phyloP scores from a whole-genome alignment of 2,329 filamentous ascomycete genomes.

The Sporothrix curviconia region DNA sequence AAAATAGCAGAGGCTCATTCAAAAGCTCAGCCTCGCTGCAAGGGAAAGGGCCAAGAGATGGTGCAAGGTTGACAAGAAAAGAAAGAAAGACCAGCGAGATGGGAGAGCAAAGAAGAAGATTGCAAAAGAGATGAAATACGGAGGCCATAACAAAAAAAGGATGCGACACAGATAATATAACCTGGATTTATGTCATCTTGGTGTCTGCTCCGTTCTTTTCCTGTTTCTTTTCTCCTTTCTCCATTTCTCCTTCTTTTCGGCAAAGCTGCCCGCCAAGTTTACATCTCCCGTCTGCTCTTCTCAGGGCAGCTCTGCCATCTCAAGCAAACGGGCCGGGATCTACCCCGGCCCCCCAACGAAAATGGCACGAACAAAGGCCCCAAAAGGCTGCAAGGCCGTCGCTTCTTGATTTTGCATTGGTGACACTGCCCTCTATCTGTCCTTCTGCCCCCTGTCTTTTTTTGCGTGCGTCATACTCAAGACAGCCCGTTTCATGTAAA shows the following conservation, averaged over 20 bases:
- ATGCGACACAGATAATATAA: too few relatives aligned
- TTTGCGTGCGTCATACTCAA: slow-evolving; percentile 1
- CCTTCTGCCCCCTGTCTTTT: not conserved
- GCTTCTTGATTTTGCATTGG: not conserved
- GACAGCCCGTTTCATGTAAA: not conserved
- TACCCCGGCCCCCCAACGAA: not conserved
- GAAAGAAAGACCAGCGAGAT: not conserved
- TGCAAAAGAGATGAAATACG: not conserved
- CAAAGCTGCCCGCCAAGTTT: not conserved
- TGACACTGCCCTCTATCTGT: not conserved
- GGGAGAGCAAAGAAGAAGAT: not conserved
- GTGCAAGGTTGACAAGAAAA: not conserved
- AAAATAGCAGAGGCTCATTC: slow-evolving; percentile 8
- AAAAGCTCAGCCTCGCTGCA: slow-evolving; percentile 1
- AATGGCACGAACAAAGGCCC: not conserved
- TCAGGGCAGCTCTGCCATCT: not conserved
- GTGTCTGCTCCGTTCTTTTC: not conserved
- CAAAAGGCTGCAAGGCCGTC: not conserved
- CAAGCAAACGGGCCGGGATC: slow-evolving; percentile 4
- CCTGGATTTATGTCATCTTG: too few relatives aligned
- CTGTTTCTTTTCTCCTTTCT: not conserved
- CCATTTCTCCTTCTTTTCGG: not conserved
- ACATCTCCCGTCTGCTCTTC: too few relatives aligned
- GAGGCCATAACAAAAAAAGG: not conserved
- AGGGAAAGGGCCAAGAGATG: not conserved